Percentiles rank a stretch among this genome's conserved stretches.
These are phyloP conservation scores for Closterium sp. DNA, from an alignment of 139 green algal species.

Conservation along the genomic window DNA sequence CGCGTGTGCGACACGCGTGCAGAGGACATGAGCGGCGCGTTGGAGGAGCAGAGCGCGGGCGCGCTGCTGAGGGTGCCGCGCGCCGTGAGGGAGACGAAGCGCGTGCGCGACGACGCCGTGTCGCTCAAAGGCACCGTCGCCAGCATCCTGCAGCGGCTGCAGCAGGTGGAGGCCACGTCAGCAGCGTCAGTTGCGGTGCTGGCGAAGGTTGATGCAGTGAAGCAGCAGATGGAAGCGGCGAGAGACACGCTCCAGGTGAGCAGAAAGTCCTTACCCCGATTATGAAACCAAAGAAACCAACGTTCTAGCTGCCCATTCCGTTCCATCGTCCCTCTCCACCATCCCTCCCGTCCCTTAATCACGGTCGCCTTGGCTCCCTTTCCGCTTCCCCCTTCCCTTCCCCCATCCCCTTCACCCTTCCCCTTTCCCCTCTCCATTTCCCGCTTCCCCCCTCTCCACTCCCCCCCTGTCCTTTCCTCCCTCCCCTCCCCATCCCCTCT, in stretches of 20 bases:
- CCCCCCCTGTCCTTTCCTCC: too few relatives aligned
- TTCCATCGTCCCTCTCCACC: neutral
- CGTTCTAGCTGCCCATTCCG: too few relatives aligned
- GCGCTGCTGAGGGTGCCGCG: slow-evolving; percentile 77
- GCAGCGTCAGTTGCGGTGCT: slow-evolving; percentile 52
- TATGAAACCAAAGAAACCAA: too few relatives aligned
- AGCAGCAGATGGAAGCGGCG: slow-evolving; percentile 77
- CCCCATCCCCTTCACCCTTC: too few relatives aligned
- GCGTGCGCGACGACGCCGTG: slow-evolving; percentile 61
- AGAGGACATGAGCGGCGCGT: slow-evolving; percentile 73
- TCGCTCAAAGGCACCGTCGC: slow-evolving; percentile 54
- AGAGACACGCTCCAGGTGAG: slow-evolving; percentile 71
- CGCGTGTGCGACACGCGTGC: slow-evolving; percentile 1
- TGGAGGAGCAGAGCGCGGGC: slow-evolving; percentile 65
- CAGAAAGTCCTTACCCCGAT: neutral
- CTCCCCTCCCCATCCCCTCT: too few relatives aligned
- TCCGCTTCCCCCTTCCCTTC: too few relatives aligned
- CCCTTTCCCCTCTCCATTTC: too few relatives aligned
- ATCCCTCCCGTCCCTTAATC: neutral
- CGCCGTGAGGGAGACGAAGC: slow-evolving; percentile 77
- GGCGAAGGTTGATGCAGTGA: slow-evolving; percentile 68
- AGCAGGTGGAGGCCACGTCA: slow-evolving; percentile 44
- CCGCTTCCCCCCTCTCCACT: too few relatives aligned
- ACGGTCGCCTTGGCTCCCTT: too few relatives aligned
- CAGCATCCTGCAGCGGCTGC: slow-evolving; percentile 43